Conservation (phyloP, 495 filamentous ascomycete species). For the Chaetomium cochliodes region DNA sequence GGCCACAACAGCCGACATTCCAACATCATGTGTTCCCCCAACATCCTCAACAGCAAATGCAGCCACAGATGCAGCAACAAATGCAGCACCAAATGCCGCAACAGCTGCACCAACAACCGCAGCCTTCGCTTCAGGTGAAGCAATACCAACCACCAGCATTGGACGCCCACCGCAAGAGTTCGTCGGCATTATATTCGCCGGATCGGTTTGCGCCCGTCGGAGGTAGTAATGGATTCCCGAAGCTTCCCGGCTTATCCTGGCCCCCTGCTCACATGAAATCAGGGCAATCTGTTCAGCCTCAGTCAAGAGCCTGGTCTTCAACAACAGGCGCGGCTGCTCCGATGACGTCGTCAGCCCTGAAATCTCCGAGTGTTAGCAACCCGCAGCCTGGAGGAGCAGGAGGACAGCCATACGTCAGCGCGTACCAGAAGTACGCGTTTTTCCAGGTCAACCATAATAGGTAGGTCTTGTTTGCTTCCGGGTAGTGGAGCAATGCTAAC, state of each 20-base stretch:
- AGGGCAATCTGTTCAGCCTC: conserved; percentile 37
- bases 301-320: conserved; percentile 33
- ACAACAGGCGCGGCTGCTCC: conserved; percentile 28
- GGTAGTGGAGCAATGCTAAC: conserved; percentile 17
- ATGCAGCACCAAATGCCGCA: too few species aligned
- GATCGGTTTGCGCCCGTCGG: conserved; percentile 41
- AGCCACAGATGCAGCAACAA: conserved; percentile 26
- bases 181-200: conserved; percentile 30
- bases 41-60: conserved; percentile 19
- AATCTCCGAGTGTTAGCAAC: conserved; percentile 28
- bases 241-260: conserved; percentile 40
- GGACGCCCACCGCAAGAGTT: conserved; percentile 25
- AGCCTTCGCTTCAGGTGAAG: conserved; percentile 21
- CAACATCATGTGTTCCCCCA: conserved; percentile 22
- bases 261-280: conserved; percentile 42
- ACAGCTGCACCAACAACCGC: conserved; percentile 20
- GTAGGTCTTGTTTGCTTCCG: conserved; percentile 30
- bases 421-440: conserved; percentile 51
- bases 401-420: conserved; percentile 26
- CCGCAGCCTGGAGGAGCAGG: conserved; percentile 22
- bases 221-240: conserved; percentile 44
- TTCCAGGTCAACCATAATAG: conserved; percentile 53
- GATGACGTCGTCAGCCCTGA: conserved; percentile 36
- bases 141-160: conserved; percentile 25
- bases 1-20: conserved; percentile 18